Base-by-base conservation (phyloP, 768 basidiomycete genomes). In the Mycena maculata region DNA sequence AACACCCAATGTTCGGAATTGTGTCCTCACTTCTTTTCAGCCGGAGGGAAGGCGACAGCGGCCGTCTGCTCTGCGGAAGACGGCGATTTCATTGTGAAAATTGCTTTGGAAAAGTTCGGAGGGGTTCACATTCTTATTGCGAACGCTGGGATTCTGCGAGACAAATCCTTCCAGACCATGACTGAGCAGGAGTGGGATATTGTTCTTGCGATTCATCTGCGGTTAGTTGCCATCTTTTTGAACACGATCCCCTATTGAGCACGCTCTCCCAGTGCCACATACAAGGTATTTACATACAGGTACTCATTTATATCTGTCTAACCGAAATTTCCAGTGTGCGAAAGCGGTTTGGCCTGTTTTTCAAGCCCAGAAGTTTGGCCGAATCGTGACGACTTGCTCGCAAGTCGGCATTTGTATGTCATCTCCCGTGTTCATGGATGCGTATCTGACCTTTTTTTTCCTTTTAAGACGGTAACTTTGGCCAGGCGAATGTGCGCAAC, bases 261-360 rank as follows among this genome's bases (percentile, higher is more conserved):
- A 36, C 42, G 44, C 45, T 27, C 10, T 53, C 63, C 88, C 67
- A 89, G 90, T 54, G 93, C 93, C 11, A 98, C 97, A 15, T 99
- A 89, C 83, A 95, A 95, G 84, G 92, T 92, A 68, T 15, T 31
- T 16, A 28, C n/a, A 31, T 25, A 18, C n/a, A 30, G n/a, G 47
- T n/a, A 44, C 39, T 23, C 12, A 31, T 30, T 11, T 9, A 18
- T 27, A 49, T 23, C 23, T 20, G 20, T 53, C 27, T 49, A 41
- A 67, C 47, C 36, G 28, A n/a, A 38, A 7, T 20, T 52, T n/a
- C 9, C 65, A 95, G 92, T 96, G 95, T 69, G 91, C 89, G 30
- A 93, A 97, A 75, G 98, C 97, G 7, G 92, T 94, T 27, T 99
- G 98, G 98, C 95, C 96, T 0, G 82, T 94, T 72, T 98, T 99